Evolutionary conservation across 305 asterid species (phyloP).

Genomic region (Rubia tinctorum): DNA sequence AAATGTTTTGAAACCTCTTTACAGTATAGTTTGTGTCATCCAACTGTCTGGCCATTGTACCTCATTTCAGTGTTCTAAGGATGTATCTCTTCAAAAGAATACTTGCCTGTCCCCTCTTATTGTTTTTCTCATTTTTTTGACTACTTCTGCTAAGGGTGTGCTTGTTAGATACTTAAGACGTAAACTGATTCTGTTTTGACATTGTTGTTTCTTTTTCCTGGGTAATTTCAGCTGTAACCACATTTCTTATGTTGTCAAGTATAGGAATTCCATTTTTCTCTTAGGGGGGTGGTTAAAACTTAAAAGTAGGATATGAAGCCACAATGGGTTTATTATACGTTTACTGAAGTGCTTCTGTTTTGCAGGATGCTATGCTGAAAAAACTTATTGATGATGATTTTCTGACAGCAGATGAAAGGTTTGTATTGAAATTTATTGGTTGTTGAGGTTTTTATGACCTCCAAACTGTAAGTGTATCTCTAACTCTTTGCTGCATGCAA

Average conservation of each 20-base stretch:
- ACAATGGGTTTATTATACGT: not conserved
- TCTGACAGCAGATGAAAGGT: conserved; percentile 89
- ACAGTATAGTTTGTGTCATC: not conserved
- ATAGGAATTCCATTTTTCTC: not conserved
- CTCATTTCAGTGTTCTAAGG: not conserved
- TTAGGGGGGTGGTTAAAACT: not conserved
- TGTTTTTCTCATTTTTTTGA: not conserved
- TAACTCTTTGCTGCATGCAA: conserved; percentile 4
- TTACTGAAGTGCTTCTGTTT: conserved; percentile 15
- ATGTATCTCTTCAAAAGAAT: not conserved
- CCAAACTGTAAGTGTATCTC: not conserved
- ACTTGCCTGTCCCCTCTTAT: not conserved
- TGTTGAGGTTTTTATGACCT: conserved; percentile 8
- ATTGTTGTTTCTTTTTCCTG: not conserved
- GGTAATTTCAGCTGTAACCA: too few relatives aligned
- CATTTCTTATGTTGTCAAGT: not conserved
- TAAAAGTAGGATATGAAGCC: not conserved
- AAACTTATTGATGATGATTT: conserved; percentile 59
- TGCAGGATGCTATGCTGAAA: conserved; percentile 92
- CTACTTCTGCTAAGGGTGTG: not conserved
- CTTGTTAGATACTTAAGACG: not conserved
- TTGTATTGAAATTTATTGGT: conserved; percentile 26
- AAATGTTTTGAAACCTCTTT: too few relatives aligned
- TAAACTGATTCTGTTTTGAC: not conserved
- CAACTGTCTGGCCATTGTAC: not conserved